These are phyloP conservation scores for Colletotrichum paranaense DNA, from an alignment of 2,329 filamentous ascomycete genomes.

Conservation along the genomic window DNA sequence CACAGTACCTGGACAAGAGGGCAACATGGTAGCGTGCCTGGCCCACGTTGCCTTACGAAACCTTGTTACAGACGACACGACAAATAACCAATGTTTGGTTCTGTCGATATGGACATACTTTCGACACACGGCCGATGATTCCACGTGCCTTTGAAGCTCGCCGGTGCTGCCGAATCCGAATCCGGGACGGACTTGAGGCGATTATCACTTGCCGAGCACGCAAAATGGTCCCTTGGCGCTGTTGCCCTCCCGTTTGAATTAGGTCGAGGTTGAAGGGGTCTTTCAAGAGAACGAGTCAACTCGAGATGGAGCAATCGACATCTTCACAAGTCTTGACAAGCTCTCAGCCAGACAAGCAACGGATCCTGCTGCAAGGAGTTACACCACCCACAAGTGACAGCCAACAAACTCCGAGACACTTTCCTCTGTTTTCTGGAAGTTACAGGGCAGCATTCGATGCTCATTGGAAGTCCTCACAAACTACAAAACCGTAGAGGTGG, in stretches of 20 bases:
- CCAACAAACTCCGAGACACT: conserved; percentile 14
- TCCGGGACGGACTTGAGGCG: conserved; percentile 13
- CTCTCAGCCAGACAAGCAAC: background rate
- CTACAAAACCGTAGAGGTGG: background rate
- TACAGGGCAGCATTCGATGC: conserved; percentile 1
- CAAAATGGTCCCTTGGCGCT: background rate
- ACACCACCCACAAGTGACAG: background rate
- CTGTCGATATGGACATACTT: conserved; percentile 9
- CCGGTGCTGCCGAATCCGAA: conserved; percentile 19
- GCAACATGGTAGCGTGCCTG: conserved; percentile 10
- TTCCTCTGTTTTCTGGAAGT: conserved; percentile 2
- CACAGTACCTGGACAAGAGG: conserved; percentile 11
- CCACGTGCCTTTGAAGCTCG: conserved; percentile 10
- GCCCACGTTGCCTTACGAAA: conserved; percentile 18
- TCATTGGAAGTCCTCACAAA: conserved; percentile 3
- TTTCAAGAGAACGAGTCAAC: background rate
- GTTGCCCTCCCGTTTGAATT: background rate
- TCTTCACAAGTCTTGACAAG: background rate
- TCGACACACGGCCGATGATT: background rate
- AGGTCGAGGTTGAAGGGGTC: background rate
- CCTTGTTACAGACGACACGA: conserved; percentile 15
- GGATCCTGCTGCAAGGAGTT: background rate
- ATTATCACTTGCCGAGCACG: background rate
- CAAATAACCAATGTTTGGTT: background rate
- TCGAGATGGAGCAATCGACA: background rate